Evolutionary conservation across 2,329 filamentous ascomycete species (phyloP).

Genomic region (Fusarium mundagurra): DNA sequence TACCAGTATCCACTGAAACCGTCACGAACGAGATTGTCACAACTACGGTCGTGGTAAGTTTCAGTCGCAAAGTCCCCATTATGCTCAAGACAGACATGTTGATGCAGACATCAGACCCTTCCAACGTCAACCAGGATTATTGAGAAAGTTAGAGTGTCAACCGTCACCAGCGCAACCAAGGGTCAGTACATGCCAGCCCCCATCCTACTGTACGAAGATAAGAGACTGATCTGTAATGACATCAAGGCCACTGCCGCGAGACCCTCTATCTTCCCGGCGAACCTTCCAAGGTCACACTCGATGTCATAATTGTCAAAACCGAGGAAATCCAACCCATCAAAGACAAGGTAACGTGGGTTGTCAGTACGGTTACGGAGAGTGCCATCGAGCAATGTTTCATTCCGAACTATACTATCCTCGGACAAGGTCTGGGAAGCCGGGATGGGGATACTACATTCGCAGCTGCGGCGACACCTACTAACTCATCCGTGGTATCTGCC

Average conservation of each 20-base stretch:
- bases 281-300: accelerated
- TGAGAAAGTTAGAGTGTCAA: accelerated
- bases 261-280: neutral
- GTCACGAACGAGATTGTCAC: accelerated
- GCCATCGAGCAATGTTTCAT: neutral
- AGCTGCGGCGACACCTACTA: neutral
- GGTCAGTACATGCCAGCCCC: accelerated
- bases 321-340: neutral
- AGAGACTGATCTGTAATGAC: neutral
- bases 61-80: accelerated
- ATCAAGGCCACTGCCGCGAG: neutral
- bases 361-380: accelerated
- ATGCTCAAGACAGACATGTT: neutral
- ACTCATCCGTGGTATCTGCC: neutral
- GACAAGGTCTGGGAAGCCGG: neutral
- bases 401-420: neutral
- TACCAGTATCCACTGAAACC: accelerated
- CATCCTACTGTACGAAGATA: accelerated
- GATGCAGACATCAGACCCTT: neutral
- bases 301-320: neutral
- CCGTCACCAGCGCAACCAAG: neutral
- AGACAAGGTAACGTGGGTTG: accelerated
- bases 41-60: neutral
- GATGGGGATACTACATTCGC: accelerated
- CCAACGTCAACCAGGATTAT: accelerated